Base-by-base conservation (phyloP, 805 yeast species). In the Schwanniomyces sp. region DNA sequence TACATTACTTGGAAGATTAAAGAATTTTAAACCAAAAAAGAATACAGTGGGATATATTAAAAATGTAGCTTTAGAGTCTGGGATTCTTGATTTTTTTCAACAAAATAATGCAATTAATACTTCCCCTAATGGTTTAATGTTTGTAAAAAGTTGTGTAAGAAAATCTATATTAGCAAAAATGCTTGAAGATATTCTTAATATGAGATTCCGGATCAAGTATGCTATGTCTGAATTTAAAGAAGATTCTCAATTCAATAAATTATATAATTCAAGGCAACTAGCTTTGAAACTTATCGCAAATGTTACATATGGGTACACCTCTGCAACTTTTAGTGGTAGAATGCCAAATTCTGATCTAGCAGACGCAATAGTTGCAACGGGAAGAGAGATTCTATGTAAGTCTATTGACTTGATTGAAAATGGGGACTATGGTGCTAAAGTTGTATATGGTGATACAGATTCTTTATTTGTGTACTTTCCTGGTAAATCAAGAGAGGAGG, bases 271-370 rank as follows among this genome's bases (percentile, higher is more conserved):
- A 48, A 74, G 92, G 46, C 99, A 94, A 56, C 63, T 88, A 36
- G 98, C 97, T 0, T 70, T 94, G 52, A 94, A 94, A 60, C 70
- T 92, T 41, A 84, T 91, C 38, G 97, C 99, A 0, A 91, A 91
- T 64, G 99, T 94, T 7, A 92, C 97, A 0, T 94, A 94, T 68
- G 99, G 99, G 0, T 94, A 94, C 61, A 79, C 97, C 0, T 86
- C 97, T 0, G 99, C 99, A 0, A 82, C 96, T 0, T 94, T 86
- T 60, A 89, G 96, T 7, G 99, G 99, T 0, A 72, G 99, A 52
- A 94, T 94, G 99, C 98, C 99, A 0, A 88, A 94, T 57, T 84
- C 96, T 0, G 98, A 91, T 61, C 77, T 94, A 27, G 96, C 99
- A 0, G 99, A 94, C 67, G 86, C 95, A 10, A 89, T 94, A 62